These are phyloP conservation scores for Rhododendron williamsianum DNA, from an alignment of 148 eudicot species.

Conservation along the genomic window DNA sequence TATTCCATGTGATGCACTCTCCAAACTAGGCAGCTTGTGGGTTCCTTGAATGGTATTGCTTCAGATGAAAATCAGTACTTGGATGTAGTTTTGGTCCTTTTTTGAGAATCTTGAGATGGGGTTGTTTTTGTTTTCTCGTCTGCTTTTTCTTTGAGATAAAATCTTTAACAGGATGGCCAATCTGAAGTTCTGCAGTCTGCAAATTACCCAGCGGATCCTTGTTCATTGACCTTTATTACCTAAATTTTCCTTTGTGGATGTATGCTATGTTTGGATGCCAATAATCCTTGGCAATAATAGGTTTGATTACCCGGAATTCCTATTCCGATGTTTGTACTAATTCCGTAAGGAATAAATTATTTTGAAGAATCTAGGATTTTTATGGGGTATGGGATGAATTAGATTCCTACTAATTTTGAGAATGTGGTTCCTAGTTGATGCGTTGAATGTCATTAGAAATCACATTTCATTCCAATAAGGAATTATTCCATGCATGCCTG, in stretches of 20 bases:
- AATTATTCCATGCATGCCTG: too few species aligned
- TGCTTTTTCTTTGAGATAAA: not conserved
- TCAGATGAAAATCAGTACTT: not conserved
- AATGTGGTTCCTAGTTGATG: too few species aligned
- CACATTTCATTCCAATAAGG: too few species aligned
- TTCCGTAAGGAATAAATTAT: too few species aligned
- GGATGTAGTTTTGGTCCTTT: not conserved
- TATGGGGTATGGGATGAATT: too few species aligned
- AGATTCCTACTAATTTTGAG: too few species aligned
- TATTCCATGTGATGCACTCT: not conserved
- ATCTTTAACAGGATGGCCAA: not conserved
- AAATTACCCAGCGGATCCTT: not conserved
- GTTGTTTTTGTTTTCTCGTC: not conserved
- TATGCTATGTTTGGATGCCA: too few species aligned
- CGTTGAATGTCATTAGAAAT: too few species aligned
- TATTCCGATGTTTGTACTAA: too few species aligned
- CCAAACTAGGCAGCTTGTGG: not conserved
- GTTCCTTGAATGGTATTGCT: not conserved
- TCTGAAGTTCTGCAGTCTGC: not conserved
- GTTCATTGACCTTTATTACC: not conserved
- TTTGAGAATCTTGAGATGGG: not conserved
- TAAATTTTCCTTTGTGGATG: not conserved
- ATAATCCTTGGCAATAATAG: too few species aligned
- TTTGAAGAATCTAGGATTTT: too few species aligned
- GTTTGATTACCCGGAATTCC: too few species aligned